Evolutionary conservation across 73 alveolate genomes (phyloP).

Genomic region (Paramecium sexaurelia): DNA sequence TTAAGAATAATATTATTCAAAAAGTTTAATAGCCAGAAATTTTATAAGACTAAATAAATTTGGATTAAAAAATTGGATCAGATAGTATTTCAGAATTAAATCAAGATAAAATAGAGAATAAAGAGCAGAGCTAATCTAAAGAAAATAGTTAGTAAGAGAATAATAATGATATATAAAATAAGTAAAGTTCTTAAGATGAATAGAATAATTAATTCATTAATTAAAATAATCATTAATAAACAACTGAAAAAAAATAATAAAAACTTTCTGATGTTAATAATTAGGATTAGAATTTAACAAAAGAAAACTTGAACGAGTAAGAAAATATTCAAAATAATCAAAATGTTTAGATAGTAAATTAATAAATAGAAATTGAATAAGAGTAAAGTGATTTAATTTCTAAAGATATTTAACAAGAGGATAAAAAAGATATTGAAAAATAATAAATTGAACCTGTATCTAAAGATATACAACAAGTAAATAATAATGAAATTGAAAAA

Average conservation of each 20-base stretch:
- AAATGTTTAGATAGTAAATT: background rate
- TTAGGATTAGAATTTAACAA: too few relatives aligned
- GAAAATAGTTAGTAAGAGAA: background rate
- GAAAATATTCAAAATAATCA: background rate
- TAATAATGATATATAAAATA: background rate
- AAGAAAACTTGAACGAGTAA: background rate
- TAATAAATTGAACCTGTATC: background rate
- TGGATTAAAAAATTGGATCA: too few relatives aligned
- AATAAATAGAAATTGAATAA: background rate
- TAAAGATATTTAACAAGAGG: background rate
- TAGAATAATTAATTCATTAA: background rate
- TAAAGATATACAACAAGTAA: background rate
- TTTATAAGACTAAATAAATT: too few relatives aligned
- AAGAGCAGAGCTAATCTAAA: too few relatives aligned
- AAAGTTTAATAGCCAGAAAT: too few relatives aligned
- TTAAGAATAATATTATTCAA: too few relatives aligned
- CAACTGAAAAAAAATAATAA: background rate
- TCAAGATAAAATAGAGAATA: too few relatives aligned
- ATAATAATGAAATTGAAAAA: background rate
- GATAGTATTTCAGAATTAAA: too few relatives aligned
- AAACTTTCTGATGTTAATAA: too few relatives aligned
- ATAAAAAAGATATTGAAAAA: background rate
- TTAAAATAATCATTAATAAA: background rate
- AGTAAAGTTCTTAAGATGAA: background rate
- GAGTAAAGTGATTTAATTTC: background rate